These are phyloP conservation scores for Coemansia sp. DNA, from an alignment of 192 early-diverging fungal genomes.

Conservation along the genomic window DNA sequence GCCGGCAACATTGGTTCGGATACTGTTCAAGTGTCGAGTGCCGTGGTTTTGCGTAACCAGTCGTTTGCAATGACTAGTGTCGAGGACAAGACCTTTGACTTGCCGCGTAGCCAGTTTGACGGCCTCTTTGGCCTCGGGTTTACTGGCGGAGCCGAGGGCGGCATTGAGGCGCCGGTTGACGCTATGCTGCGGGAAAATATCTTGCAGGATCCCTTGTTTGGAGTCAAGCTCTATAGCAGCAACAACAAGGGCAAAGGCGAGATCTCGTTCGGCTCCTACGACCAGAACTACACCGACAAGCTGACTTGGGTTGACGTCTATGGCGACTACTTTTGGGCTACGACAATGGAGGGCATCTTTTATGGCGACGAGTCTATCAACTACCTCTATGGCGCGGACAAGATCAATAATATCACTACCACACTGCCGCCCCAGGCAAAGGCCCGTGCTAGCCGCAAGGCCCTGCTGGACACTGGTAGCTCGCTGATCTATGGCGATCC, in stretches of 20 bases:
- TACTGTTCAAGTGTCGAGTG: conserved; percentile 37
- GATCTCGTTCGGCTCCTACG: conserved; percentile 56
- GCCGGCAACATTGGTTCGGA: conserved; percentile 90
- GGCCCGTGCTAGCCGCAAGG: conserved; percentile 50
- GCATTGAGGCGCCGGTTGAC: conserved; percentile 40
- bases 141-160: conserved; percentile 41
- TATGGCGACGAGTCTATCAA: conserved; percentile 49
- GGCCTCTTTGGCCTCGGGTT: conserved; percentile 57
- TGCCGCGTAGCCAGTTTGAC: conserved; percentile 51
- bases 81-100: conserved; percentile 46
- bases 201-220: conserved; percentile 40
- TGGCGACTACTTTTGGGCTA: conserved; percentile 59
- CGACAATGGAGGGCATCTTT: conserved; percentile 50
- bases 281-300: conserved; percentile 48
- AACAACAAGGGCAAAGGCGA: conserved; percentile 39
- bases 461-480: conserved; percentile 49
- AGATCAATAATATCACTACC: conserved; percentile 16
- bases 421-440: conserved; percentile 17
- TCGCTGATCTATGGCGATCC: conserved; percentile 51
- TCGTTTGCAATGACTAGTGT: conserved; percentile 44
- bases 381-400: conserved; percentile 49
- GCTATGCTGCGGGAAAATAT: conserved; percentile 40
- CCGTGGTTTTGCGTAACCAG: conserved; percentile 42
- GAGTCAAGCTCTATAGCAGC: conserved; percentile 38
- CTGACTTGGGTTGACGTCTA: conserved; percentile 56